Evolutionary conservation across 805 yeast species (phyloP).

Genomic region (Metschnikowia baotianmanensis): DNA sequence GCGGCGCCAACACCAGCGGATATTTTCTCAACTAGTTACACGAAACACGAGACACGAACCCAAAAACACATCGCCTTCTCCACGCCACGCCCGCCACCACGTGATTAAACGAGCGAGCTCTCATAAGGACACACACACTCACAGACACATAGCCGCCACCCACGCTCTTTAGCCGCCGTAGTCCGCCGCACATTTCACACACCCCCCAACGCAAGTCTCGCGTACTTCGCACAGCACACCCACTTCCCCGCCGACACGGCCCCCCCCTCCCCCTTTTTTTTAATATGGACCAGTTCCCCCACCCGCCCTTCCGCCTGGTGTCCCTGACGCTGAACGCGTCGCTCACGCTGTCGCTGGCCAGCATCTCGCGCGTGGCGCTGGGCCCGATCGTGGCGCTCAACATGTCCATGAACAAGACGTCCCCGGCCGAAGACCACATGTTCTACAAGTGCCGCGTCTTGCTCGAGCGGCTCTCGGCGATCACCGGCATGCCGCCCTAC

Average conservation of each 20-base stretch:
- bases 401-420: conserved; percentile 60
- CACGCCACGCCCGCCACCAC: too few species aligned
- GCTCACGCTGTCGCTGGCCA: conserved; percentile 28
- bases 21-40: too few species aligned
- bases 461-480: conserved; percentile 51
- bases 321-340: conserved; percentile 34
- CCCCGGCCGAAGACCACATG: conserved; percentile 62
- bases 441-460: conserved; percentile 63
- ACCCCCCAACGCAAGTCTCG: too few species aligned
- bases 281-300: conserved; percentile 20
- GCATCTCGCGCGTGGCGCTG: conserved; percentile 39
- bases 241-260: not conserved
- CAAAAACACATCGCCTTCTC: too few species aligned
- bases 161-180: too few species aligned
- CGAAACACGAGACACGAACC: too few species aligned
- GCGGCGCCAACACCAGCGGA: too few species aligned
- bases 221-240: too few species aligned
- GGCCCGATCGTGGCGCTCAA: conserved; percentile 46
- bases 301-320: conserved; percentile 37
- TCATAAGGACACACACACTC: too few species aligned
- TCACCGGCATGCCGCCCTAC: conserved; percentile 69
- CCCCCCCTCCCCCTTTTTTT: not conserved
- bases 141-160: too few species aligned
- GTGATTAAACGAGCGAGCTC: too few species aligned
- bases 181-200: too few species aligned